Evolutionary conservation across 2,329 filamentous ascomycete species (phyloP), one percentile per base, ranked within the genome.

Genomic region (Aspergillus fumigatus): DNA sequence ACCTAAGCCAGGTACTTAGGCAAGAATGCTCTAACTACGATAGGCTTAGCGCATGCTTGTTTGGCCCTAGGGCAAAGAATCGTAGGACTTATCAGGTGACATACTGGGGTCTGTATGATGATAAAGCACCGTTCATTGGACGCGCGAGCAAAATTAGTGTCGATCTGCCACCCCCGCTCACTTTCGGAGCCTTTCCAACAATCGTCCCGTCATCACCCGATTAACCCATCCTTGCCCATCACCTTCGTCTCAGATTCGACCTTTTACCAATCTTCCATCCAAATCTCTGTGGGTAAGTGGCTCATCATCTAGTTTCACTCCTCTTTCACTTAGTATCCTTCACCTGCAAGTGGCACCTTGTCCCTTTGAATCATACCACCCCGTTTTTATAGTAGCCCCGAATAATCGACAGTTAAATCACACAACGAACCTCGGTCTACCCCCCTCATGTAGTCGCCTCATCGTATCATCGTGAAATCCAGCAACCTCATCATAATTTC

Each of bases 91-190:
- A 47, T 47, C 43, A 47, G 21, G 43, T 47, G 43, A 47, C 21
- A 21, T 26, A 23, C 11, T 23, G 41, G 21, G 41, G 41, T 23
- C 41, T 10, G 21, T n/a, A 19, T 2, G 43, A 25, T 23, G 11
- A 23, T 47, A 14, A 23, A 14, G 9, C 14, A 5, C 19, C 3
- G 21, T 17, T 47, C 11, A 47, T 47, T 47, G 43, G 43, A 14
- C 14, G n/a, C 6, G 5, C 7, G 23, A 7, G 14, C 21, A 47
- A 23, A 32, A 32, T 19, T 17, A 41, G 35, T 26, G 29, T 40
- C 35, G 49, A 51, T 40, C 56, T 53, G 52, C 56, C 40, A 57
- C 51, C 55, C 59, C 58, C 55, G 50, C 60, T 48, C 23, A 45
- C 27, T 52, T 59, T 49, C 59, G 51, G 50, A 57, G 45, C 32